These are phyloP conservation scores for Pseudopyricularia javanii DNA, from an alignment of 2,329 filamentous ascomycete species.

Conservation along the genomic window DNA sequence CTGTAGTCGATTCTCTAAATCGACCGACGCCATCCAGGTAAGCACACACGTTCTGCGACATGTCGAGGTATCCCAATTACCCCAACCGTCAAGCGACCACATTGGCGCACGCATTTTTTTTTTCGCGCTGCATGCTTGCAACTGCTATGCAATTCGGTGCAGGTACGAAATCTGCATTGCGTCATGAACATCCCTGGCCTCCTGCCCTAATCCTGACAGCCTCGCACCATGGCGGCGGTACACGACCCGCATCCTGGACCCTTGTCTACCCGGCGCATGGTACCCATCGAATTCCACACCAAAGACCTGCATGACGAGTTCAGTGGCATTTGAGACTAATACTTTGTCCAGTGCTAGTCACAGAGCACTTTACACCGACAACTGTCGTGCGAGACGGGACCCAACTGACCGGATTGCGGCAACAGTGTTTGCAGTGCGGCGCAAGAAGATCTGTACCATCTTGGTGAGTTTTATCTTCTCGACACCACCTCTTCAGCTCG, in stretches of 20 bases:
- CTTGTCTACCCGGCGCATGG: background rate
- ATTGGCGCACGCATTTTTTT: background rate
- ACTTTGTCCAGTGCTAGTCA: background rate
- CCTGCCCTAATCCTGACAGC: background rate
- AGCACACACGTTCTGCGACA: background rate
- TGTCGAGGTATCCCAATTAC: background rate
- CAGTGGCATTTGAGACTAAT: background rate
- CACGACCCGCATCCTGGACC: background rate
- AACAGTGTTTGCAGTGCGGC: background rate
- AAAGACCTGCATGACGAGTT: background rate
- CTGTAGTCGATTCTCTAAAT: no score
- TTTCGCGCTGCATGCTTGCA: background rate
- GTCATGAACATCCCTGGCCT: conserved; percentile 2
- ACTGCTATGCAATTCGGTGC: background rate
- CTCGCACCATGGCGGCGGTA: conserved; percentile 1
- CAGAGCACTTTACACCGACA: background rate
- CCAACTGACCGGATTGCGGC: conserved; percentile 1
- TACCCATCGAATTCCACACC: background rate
- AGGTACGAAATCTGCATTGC: background rate
- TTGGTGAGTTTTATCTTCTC: background rate
- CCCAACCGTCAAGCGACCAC: background rate
- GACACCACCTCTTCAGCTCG: background rate
- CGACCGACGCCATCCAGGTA: background rate
- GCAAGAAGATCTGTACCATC: background rate
- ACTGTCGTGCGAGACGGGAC: background rate